phyloP scores from a whole-genome alignment of 1,284 basidiomycete genomes.

The Ceratobasidium sp. region DNA sequence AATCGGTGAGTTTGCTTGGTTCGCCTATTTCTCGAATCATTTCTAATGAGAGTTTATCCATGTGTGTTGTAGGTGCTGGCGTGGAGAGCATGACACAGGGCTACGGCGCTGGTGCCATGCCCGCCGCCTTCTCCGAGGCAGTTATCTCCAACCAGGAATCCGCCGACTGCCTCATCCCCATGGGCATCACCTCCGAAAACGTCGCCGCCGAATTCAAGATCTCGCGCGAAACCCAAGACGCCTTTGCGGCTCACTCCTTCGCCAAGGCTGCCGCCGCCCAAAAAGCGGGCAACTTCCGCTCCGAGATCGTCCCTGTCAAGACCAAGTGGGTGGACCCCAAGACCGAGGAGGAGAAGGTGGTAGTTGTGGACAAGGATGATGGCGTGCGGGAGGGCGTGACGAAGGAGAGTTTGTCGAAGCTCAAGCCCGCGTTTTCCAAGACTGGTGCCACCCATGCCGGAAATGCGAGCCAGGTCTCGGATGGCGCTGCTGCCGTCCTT shows the following conservation, averaged over 20 bases:
- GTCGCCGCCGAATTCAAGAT: conserved; percentile 84
- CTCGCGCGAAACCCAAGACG: conserved; percentile 80
- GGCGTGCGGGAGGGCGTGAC: conserved; percentile 94
- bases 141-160: conserved; percentile 84
- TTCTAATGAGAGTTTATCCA: not conserved
- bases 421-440: conserved; percentile 93
- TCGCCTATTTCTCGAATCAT: not conserved
- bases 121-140: conserved; percentile 80
- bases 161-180: conserved; percentile 92
- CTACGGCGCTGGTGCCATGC: conserved; percentile 77
- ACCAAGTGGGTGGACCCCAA: conserved; percentile 84
- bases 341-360: conserved; percentile 80
- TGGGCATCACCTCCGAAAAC: conserved; percentile 98
- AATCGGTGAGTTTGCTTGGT: conserved; percentile 71
- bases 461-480: conserved; percentile 96
- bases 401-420: conserved; percentile 83
- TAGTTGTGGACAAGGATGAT: conserved; percentile 89
- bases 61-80: conserved; percentile 57
- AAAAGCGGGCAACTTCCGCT: conserved; percentile 91
- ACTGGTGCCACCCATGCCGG: conserved; percentile 92
- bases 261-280: conserved; percentile 46
- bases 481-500: conserved; percentile 95
- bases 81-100: conserved; percentile 96
- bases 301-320: conserved; percentile 89
- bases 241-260: conserved; percentile 71